Conservation (phyloP, 257 asterid genomes). For the Datura wrightii region DNA sequence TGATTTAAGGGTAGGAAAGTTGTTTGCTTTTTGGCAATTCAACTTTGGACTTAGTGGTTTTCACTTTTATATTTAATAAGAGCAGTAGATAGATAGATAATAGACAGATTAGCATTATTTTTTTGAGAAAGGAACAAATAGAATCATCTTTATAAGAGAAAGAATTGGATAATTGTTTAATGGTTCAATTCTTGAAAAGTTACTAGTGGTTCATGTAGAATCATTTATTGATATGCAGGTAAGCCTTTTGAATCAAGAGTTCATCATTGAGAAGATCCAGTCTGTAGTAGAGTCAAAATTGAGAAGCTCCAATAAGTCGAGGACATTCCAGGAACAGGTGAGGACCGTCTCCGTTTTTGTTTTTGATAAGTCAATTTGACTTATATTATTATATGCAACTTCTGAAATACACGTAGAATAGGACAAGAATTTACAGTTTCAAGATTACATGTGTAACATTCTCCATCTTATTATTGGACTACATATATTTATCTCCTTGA, state of each 20-base stretch:
- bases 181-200: conserved; percentile 17
- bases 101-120: not conserved
- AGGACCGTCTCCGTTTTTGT: not conserved
- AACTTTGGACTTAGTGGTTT: not conserved
- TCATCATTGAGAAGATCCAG: conserved; percentile 84
- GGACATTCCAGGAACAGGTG: conserved; percentile 96
- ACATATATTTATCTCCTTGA: not conserved
- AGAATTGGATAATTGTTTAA: not conserved
- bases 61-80: not conserved
- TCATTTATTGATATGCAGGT: conserved; percentile 58
- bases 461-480: not conserved
- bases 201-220: not conserved
- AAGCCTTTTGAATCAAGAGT: conserved; percentile 92
- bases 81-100: not conserved
- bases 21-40: not conserved
- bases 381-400: not conserved
- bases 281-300: conserved; percentile 73
- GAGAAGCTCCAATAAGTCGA: conserved; percentile 84
- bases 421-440: too few species aligned
- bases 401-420: too few species aligned
- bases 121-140: not conserved
- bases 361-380: not conserved
- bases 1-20: not conserved
- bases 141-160: conserved; percentile 11
- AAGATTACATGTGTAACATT: too few species aligned